A percentile compares a stretch with the other conserved stretches of the same genome.
Evolutionary conservation across 2,329 filamentous ascomycete genomes (phyloP).

Genomic region (Arthrobotrys pseudoclavata): DNA sequence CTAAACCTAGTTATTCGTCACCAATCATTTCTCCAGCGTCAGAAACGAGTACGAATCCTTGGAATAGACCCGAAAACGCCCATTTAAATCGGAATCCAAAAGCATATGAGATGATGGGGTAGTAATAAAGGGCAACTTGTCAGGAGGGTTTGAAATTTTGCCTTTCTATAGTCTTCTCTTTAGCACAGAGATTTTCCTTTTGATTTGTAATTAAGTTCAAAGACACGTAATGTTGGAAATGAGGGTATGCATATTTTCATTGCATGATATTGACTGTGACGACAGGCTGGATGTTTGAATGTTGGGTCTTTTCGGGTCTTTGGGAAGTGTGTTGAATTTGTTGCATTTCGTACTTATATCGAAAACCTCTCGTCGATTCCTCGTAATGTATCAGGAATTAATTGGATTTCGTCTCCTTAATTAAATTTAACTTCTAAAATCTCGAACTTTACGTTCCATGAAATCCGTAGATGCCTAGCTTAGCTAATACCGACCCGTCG

Average conservation of each 20-base stretch:
- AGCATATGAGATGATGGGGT: not conserved
- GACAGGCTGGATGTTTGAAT: not conserved
- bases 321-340: constrained; percentile 7
- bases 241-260: not conserved
- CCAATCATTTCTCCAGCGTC: constrained; percentile 8
- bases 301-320: not conserved
- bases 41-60: not conserved
- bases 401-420: not conserved
- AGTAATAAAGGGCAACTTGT: not conserved
- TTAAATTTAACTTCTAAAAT: not conserved
- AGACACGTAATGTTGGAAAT: not conserved
- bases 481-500: not conserved
- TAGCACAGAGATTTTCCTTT: no score
- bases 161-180: not conserved
- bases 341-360: not conserved
- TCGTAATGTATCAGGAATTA: not conserved
- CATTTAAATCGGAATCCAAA: not conserved
- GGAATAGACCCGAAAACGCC: not conserved
- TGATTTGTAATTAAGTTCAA: not conserved
- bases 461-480: not conserved
- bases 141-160: not conserved
- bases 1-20: not conserved
- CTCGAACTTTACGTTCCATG: not conserved
- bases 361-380: not conserved
- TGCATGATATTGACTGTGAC: not conserved